Percentiles rank a stretch among this genome's conserved stretches.
Conservation (phyloP, 2,329 filamentous ascomycete genomes). For the Cladobotryum protrusum region DNA sequence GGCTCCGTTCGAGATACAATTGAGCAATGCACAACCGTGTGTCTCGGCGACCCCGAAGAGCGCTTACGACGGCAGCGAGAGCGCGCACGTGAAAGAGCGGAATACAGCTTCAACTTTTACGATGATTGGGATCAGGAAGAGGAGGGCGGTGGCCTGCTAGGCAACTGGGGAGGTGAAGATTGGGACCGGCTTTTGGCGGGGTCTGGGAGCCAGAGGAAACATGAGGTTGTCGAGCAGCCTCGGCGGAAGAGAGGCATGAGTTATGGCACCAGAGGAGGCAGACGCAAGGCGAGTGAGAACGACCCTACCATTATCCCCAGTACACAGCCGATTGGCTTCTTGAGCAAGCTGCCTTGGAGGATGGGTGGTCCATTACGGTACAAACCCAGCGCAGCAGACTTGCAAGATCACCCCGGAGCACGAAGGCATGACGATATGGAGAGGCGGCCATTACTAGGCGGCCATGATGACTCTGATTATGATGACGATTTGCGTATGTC, state of each 20-base stretch:
- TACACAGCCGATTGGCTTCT: slow-evolving; percentile 77
- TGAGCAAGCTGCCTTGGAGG: slow-evolving; percentile 78
- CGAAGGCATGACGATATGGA: slow-evolving; percentile 43
- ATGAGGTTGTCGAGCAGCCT: slow-evolving; percentile 53
- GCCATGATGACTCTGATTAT: slow-evolving; percentile 25
- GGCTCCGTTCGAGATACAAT: slow-evolving; percentile 59
- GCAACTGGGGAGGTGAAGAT: slow-evolving; percentile 73
- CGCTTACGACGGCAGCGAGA: slow-evolving; percentile 62
- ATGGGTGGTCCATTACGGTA: slow-evolving; percentile 78
- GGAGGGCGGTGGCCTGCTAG: slow-evolving; percentile 53
- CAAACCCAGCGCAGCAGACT: slow-evolving; percentile 81
- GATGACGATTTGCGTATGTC: slow-evolving; percentile 22
- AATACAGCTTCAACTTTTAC: slow-evolving; percentile 93
- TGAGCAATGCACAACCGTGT: slow-evolving; percentile 65
- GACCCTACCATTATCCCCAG: slow-evolving; percentile 89
- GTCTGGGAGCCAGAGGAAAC: slow-evolving; percentile 44
- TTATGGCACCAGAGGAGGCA: slow-evolving; percentile 64
- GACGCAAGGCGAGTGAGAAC: slow-evolving; percentile 49
- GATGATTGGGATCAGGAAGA: slow-evolving; percentile 82
- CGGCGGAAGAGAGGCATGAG: slow-evolving; percentile 77
- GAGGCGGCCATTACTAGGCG: slow-evolving; percentile 60
- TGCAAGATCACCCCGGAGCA: slow-evolving; percentile 75
- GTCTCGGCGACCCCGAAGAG: slow-evolving; percentile 67
- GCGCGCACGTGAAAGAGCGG: slow-evolving; percentile 60
- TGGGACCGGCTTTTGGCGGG: slow-evolving; percentile 77